Conservation (phyloP, 2,329 filamentous ascomycete genomes). For the Fusarium subtropicale region DNA sequence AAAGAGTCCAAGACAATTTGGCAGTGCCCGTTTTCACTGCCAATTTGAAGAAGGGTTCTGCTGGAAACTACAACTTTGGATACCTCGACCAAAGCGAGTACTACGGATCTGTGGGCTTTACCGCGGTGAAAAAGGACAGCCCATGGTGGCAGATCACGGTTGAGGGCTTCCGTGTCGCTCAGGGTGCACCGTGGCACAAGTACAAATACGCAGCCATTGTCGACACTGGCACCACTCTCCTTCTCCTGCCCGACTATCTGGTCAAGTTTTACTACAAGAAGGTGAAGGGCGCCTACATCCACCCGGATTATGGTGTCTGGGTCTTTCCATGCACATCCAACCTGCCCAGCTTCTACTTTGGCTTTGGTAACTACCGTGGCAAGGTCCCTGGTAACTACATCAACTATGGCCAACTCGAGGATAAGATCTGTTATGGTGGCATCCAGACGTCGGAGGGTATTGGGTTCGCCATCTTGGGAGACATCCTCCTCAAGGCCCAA, state of each 20-base stretch:
- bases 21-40: conserved; percentile 53
- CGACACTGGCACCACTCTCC: conserved; percentile 77
- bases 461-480: conserved; percentile 55
- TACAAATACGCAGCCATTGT: conserved; percentile 66
- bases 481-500: conserved; percentile 59
- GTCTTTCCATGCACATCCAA: conserved; percentile 66
- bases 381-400: conserved; percentile 54
- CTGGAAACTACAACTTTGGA: conserved; percentile 57
- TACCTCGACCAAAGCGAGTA: conserved; percentile 68
- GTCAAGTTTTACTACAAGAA: conserved; percentile 70
- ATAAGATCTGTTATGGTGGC: conserved; percentile 52
- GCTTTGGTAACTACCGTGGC: conserved; percentile 51
- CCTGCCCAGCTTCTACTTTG: conserved; percentile 59
- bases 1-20: conserved; percentile 51
- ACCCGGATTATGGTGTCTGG: conserved; percentile 63
- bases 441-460: conserved; percentile 54
- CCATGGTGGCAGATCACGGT: conserved; percentile 73
- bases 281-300: conserved; percentile 63
- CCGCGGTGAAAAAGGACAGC: conserved; percentile 60
- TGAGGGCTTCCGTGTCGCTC: conserved; percentile 66
- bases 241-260: conserved; percentile 66
- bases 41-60: conserved; percentile 49
- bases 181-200: conserved; percentile 21
- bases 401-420: conserved; percentile 51
- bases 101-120: conserved; percentile 67